Evolutionary conservation across 1,284 basidiomycete species (phyloP).

Genomic region (Lentinula novae-zelandiae): DNA sequence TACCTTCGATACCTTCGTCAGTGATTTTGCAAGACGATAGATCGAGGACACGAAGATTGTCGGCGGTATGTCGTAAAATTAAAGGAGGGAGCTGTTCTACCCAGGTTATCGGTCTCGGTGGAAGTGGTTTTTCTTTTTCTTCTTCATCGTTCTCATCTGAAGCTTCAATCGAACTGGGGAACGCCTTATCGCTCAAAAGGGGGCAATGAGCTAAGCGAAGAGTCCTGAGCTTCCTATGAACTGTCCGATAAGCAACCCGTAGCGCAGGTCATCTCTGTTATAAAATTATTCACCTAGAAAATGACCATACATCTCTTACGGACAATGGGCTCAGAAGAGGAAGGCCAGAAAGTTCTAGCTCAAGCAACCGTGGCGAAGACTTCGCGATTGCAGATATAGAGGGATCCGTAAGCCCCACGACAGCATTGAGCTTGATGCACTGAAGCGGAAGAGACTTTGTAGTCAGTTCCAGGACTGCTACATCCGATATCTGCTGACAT

Average conservation of each 20-base stretch:
- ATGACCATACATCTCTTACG: constrained; percentile 81
- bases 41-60: constrained; percentile 75
- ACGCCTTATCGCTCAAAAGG: constrained; percentile 72
- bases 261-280: constrained; percentile 8
- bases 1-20: constrained; percentile 76
- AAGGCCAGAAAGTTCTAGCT: constrained; percentile 79
- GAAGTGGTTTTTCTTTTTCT: constrained; percentile 51
- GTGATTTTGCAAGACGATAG: constrained; percentile 76
- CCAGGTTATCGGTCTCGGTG: constrained; percentile 52
- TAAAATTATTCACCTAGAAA: constrained; percentile 41
- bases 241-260: constrained; percentile 13
- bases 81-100: constrained; percentile 56
- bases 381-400: constrained; percentile 73
- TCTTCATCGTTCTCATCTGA: constrained; percentile 24
- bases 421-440: constrained; percentile 70
- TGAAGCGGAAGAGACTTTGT: constrained; percentile 65
- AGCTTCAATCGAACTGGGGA: constrained; percentile 50
- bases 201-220: constrained; percentile 71
- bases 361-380: constrained; percentile 74
- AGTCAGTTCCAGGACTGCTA: constrained; percentile 69
- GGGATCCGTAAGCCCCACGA: constrained; percentile 69
- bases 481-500: constrained; percentile 75
- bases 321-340: constrained; percentile 70
- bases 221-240: constrained; percentile 63
- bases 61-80: constrained; percentile 56